Conservation (phyloP, 805 yeast species). For the Zygosaccharomyces siamensis region DNA sequence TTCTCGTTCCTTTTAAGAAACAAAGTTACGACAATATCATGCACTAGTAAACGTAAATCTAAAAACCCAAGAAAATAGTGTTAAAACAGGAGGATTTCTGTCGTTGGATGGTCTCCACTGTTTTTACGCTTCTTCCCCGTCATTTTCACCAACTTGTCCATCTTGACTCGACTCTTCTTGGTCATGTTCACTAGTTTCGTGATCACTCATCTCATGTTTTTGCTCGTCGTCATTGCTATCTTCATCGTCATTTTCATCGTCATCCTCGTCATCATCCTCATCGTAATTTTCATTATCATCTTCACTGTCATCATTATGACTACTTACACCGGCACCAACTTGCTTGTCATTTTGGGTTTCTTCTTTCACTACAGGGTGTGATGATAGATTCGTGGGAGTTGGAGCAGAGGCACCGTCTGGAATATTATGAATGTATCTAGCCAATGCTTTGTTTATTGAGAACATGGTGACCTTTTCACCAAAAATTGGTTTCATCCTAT, state of each 20-base stretch:
- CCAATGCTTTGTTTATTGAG: slow-evolving; percentile 50
- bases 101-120: neutral
- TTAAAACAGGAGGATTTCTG: neutral
- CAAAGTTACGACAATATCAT: no score
- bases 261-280: neutral
- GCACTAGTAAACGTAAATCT: neutral
- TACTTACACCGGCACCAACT: neutral
- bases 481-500: slow-evolving; percentile 49
- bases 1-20: no score
- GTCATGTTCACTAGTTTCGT: neutral
- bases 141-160: neutral
- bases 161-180: neutral
- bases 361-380: neutral
- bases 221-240: neutral
- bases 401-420: slow-evolving; percentile 15
- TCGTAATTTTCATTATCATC: neutral
- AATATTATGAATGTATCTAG: slow-evolving; percentile 45
- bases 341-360: neutral
- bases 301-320: neutral
- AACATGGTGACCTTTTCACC: slow-evolving; percentile 58
- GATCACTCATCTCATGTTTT: neutral
- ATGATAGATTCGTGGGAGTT: neutral
- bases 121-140: neutral
- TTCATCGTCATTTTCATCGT: neutral
- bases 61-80: neutral